These are phyloP conservation scores for Quillaja saponaria DNA, from an alignment of 306 rosid species.

Conservation along the genomic window DNA sequence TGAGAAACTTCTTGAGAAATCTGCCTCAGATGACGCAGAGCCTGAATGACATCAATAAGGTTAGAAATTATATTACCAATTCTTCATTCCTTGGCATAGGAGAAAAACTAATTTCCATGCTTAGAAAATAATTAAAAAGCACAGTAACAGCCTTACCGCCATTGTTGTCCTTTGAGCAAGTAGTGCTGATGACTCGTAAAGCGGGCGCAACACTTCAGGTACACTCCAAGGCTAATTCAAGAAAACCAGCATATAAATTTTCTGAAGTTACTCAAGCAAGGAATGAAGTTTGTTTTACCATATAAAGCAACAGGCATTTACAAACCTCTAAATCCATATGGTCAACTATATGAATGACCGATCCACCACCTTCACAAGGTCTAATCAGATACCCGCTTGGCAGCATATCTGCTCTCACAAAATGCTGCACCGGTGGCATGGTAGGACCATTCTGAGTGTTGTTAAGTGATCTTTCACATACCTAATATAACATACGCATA, in stretches of 20 bases:
- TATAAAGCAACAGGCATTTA: not conserved
- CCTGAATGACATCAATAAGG: constrained; percentile 50
- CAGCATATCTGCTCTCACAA: constrained; percentile 90
- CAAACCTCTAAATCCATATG: constrained; percentile 89
- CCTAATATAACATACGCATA: constrained; percentile 43
- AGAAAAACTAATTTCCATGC: not conserved
- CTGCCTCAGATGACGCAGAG: constrained; percentile 88
- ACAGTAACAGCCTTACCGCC: constrained; percentile 60
- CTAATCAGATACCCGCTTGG: constrained; percentile 94
- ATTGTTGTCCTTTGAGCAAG: constrained; percentile 91
- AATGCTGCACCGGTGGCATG: constrained; percentile 85
- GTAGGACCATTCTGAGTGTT: constrained; percentile 96
- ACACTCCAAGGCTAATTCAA: constrained; percentile 90
- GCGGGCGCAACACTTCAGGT: constrained; percentile 94
- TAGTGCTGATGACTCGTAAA: constrained; percentile 83
- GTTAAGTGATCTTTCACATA: constrained; percentile 98
- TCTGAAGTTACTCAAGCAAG: constrained; percentile 22
- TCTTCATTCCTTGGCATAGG: not conserved
- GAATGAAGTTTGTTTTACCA: constrained; percentile 9
- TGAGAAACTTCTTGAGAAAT: constrained; percentile 96
- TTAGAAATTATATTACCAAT: constrained; percentile 1
- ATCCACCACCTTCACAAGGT: constrained; percentile 98
- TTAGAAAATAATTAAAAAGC: constrained; percentile 9
- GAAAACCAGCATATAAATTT: constrained; percentile 26
- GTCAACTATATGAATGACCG: constrained; percentile 90